Percentiles rank a stretch among this genome's conserved stretches.
phyloP scores from a whole-genome alignment of 352 stramenopile species.

The Pythium coloratum region DNA sequence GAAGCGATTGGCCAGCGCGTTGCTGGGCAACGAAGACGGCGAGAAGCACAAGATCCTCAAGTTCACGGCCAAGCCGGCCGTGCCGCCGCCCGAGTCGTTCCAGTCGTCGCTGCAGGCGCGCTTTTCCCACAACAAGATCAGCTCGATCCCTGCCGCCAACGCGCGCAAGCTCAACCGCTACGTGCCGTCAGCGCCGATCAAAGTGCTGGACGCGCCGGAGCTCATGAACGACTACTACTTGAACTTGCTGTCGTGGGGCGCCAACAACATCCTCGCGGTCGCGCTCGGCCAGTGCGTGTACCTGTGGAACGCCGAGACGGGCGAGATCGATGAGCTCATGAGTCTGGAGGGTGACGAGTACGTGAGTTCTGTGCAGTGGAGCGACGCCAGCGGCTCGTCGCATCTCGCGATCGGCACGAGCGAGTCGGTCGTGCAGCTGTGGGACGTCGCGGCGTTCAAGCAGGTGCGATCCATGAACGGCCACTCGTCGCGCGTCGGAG shows the following conservation, averaged over 20 bases:
- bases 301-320: slow-evolving; percentile 97
- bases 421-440: slow-evolving; percentile 94
- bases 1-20: slow-evolving; percentile 69
- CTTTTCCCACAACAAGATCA: slow-evolving; percentile 96
- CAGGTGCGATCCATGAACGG: slow-evolving; percentile 92
- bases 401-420: slow-evolving; percentile 96
- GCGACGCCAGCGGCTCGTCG: slow-evolving; percentile 77
- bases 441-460: slow-evolving; percentile 93
- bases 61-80: slow-evolving; percentile 96
- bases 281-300: slow-evolving; percentile 98
- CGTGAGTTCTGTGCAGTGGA: slow-evolving; percentile 97
- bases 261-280: slow-evolving; percentile 96
- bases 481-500: slow-evolving; percentile 93
- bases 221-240: slow-evolving; percentile 99
- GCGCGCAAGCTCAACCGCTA: slow-evolving; percentile 91
- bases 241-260: slow-evolving; percentile 98
- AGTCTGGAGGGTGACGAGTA: slow-evolving; percentile 90
- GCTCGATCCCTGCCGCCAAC: slow-evolving; percentile 54
- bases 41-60: slow-evolving; percentile 95
- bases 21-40: slow-evolving; percentile 76
- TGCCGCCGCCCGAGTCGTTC: slow-evolving; percentile 91
- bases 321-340: slow-evolving; percentile 96
- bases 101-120: slow-evolving; percentile 92
- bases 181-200: slow-evolving; percentile 95
- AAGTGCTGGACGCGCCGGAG: slow-evolving; percentile 97